These are phyloP conservation scores for Verbena officinalis DNA, from an alignment of 257 asterid genomes.

Conservation along the genomic window DNA sequence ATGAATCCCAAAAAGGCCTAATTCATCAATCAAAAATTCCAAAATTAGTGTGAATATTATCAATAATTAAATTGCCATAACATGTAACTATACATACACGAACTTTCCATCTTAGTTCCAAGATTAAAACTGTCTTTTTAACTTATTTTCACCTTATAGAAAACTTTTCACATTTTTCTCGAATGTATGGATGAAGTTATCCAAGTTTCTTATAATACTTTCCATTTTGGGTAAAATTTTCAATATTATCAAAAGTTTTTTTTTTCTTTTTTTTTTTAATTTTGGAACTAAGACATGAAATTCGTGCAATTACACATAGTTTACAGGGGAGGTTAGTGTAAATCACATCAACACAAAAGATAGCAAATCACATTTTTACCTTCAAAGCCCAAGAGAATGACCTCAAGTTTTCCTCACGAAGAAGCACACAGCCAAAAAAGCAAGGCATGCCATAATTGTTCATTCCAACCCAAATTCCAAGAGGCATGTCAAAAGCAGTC, in stretches of 20 bases:
- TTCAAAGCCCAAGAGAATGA: conserved; percentile 96
- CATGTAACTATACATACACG: too few relatives aligned
- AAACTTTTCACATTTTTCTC: too few relatives aligned
- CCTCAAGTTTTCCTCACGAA: conserved; percentile 87
- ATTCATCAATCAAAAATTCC: conserved; percentile 29
- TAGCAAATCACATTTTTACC: conserved; percentile 46
- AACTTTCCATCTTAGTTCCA: too few relatives aligned
- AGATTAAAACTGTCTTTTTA: too few relatives aligned
- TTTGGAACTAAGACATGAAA: too few relatives aligned
- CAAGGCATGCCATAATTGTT: conserved; percentile 99
- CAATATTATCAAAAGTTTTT: not conserved
- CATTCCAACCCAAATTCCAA: conserved; percentile 97
- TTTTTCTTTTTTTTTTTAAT: not conserved
- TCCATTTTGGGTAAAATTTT: not conserved
- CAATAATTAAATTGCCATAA: conserved; percentile 3
- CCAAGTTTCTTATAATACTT: too few relatives aligned
- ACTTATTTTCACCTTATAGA: too few relatives aligned
- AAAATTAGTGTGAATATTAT: conserved; percentile 28
- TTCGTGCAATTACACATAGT: too few relatives aligned
- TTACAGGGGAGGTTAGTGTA: not conserved
- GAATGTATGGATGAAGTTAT: too few relatives aligned
- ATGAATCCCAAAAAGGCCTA: conserved; percentile 86
- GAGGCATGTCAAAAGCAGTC: conserved; percentile 95
- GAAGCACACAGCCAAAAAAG: conserved; percentile 94
- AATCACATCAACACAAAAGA: conserved; percentile 3